These are phyloP conservation scores for Microsporum canis DNA, from an alignment of 2,329 filamentous ascomycete species.

Conservation along the genomic window DNA sequence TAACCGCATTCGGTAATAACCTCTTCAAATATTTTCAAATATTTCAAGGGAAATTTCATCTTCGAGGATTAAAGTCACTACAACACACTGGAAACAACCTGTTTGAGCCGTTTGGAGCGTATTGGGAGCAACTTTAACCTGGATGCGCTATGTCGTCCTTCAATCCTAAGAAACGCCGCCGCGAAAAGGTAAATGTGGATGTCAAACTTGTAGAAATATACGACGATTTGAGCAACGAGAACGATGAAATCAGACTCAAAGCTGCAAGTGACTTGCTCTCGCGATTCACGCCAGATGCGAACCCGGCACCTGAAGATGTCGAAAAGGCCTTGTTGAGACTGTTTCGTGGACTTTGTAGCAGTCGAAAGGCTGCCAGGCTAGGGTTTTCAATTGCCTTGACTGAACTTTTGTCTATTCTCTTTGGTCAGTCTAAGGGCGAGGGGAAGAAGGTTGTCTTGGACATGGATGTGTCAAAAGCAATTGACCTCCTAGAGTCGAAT, in stretches of 20 bases:
- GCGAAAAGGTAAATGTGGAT: constrained; percentile 34
- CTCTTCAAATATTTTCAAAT: not conserved
- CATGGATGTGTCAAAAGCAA: constrained; percentile 32
- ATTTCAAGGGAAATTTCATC: not conserved
- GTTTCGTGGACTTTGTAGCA: constrained; percentile 79
- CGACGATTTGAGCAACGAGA: constrained; percentile 38
- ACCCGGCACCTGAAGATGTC: constrained; percentile 31
- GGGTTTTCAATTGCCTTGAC: constrained; percentile 85
- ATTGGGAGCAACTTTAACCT: not conserved
- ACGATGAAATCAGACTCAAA: constrained; percentile 37
- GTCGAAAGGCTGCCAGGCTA: constrained; percentile 73
- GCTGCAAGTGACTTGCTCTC: constrained; percentile 35
- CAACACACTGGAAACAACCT: not conserved
- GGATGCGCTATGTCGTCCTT: not conserved
- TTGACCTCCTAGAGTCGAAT: constrained; percentile 43
- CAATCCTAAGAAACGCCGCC: constrained; percentile 27
- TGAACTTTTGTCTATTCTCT: constrained; percentile 63
- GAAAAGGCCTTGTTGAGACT: constrained; percentile 47
- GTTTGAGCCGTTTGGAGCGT: not conserved
- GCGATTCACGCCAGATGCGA: constrained; percentile 33
- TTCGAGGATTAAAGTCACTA: not conserved
- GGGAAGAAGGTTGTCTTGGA: constrained; percentile 20
- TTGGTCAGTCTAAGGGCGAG: constrained; percentile 28
- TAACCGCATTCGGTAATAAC: not conserved
- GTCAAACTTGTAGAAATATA: constrained; percentile 39